Evolutionary conservation across 2,329 filamentous ascomycete species (phyloP).

Genomic region (Elsinoe fawcettii): DNA sequence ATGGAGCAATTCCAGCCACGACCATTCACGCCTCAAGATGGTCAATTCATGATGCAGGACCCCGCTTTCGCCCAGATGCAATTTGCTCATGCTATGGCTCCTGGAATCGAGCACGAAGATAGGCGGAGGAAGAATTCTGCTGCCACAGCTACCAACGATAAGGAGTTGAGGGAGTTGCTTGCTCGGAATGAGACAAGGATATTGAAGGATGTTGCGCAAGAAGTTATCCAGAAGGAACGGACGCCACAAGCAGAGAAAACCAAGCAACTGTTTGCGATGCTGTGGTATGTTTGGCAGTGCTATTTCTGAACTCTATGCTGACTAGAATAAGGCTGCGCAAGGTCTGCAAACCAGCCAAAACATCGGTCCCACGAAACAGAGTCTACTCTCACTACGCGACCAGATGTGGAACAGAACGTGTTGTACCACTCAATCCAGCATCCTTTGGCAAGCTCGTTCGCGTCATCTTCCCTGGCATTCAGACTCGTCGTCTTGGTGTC

Average conservation of each 20-base stretch:
- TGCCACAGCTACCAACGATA: slow-evolving; percentile 70
- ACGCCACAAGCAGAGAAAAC: slow-evolving; percentile 75
- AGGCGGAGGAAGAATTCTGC: slow-evolving; percentile 50
- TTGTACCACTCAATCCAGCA: slow-evolving; percentile 90
- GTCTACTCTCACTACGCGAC: slow-evolving; percentile 96
- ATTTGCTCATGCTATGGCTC: slow-evolving; percentile 14
- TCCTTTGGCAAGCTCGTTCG: slow-evolving; percentile 96
- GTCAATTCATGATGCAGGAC: slow-evolving; percentile 15
- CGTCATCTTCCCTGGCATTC: slow-evolving; percentile 90
- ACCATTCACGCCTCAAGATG: slow-evolving; percentile 12
- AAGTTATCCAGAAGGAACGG: slow-evolving; percentile 70
- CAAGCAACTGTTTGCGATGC: slow-evolving; percentile 80
- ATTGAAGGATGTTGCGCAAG: slow-evolving; percentile 63
- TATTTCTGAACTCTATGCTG: slow-evolving; percentile 14
- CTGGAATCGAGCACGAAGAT: slow-evolving; percentile 32
- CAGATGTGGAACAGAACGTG: slow-evolving; percentile 83
- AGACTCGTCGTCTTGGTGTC: slow-evolving; percentile 84
- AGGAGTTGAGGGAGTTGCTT: slow-evolving; percentile 70
- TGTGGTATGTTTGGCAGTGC: slow-evolving; percentile 56
- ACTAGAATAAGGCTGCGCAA: slow-evolving; percentile 55
- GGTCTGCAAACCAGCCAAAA: slow-evolving; percentile 65
- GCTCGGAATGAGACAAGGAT: slow-evolving; percentile 59
- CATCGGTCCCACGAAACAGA: slow-evolving; percentile 81
- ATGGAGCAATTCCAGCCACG: slow-evolving; percentile 15
- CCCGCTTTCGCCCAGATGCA: slow-evolving; percentile 14